These are phyloP conservation scores for Podaxis sp. DNA, from an alignment of 768 basidiomycete species.

Conservation along the genomic window DNA sequence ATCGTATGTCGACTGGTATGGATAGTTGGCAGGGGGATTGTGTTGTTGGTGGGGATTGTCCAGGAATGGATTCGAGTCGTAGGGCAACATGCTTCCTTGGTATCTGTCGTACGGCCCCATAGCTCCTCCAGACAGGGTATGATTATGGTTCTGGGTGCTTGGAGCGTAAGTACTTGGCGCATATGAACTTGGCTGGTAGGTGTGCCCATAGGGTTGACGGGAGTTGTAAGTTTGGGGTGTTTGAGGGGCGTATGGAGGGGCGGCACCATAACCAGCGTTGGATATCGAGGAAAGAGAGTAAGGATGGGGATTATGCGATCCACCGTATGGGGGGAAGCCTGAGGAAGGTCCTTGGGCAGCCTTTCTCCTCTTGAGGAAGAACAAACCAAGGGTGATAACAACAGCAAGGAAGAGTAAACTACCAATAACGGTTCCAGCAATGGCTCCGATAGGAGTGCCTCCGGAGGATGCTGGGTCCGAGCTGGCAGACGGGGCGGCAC, in stretches of 20 bases:
- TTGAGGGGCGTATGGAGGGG: slow-evolving; percentile 5
- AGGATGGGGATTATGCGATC: not conserved
- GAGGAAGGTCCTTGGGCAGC: slow-evolving; percentile 16
- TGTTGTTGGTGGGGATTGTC: slow-evolving; percentile 21
- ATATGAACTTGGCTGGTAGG: slow-evolving; percentile 9
- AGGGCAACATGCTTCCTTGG: slow-evolving; percentile 15
- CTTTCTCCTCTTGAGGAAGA: slow-evolving; percentile 40
- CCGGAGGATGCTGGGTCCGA: not conserved
- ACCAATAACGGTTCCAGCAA: slow-evolving; percentile 55
- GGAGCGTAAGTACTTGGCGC: slow-evolving; percentile 30
- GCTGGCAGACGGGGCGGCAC: slow-evolving; percentile 16
- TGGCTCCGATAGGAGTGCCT: slow-evolving; percentile 41
- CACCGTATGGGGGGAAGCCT: slow-evolving; percentile 6
- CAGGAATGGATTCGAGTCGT: slow-evolving; percentile 27
- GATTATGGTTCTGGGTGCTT: slow-evolving; percentile 7
- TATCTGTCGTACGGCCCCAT: slow-evolving; percentile 1
- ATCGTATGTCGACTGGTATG: slow-evolving; percentile 18
- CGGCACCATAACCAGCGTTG: slow-evolving; percentile 1
- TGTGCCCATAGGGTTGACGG: slow-evolving; percentile 5
- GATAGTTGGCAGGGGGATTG: slow-evolving; percentile 13
- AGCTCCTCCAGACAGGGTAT: slow-evolving; percentile 4
- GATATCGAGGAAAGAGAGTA: slow-evolving; percentile 12
- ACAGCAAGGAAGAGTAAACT: slow-evolving; percentile 53
- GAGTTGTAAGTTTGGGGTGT: slow-evolving; percentile 3
- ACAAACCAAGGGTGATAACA: slow-evolving; percentile 49